Percentiles rank a stretch among this genome's conserved stretches.
Evolutionary conservation across 2,329 filamentous ascomycete species (phyloP).

Genomic region (Botryosphaeria agaves): DNA sequence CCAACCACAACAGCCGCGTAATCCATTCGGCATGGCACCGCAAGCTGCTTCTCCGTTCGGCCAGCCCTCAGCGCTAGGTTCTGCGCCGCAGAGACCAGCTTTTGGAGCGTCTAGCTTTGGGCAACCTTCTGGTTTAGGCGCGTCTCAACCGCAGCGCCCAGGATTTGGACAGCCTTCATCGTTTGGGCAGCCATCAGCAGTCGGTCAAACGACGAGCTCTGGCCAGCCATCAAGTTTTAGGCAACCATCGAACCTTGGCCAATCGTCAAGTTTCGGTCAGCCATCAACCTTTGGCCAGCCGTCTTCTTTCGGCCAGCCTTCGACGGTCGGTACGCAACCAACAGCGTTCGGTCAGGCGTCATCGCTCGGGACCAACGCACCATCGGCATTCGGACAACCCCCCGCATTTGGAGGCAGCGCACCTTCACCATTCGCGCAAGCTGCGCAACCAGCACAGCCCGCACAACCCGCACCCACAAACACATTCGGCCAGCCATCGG

Average conservation of each 20-base stretch:
- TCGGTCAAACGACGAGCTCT: slow-evolving; percentile 4
- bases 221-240: slow-evolving; percentile 18
- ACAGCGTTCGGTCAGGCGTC: too few species aligned
- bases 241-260: slow-evolving; percentile 14
- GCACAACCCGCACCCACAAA: slow-evolving; percentile 5
- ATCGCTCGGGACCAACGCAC: too few species aligned
- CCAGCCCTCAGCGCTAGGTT: slow-evolving; percentile 9
- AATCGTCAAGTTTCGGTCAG: slow-evolving; percentile 22
- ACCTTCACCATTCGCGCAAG: too few species aligned
- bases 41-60: slow-evolving; percentile 10
- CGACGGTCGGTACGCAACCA: too few species aligned
- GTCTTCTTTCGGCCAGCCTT: too few species aligned
- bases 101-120: slow-evolving; percentile 11
- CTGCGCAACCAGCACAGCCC: slow-evolving; percentile 4
- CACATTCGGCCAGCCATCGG: slow-evolving; percentile 4
- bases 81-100: too few species aligned
- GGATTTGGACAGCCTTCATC: slow-evolving; percentile 9
- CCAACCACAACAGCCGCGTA: too few species aligned
- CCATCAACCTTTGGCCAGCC: too few species aligned
- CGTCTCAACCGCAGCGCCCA: slow-evolving; percentile 4
- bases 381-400: too few species aligned
- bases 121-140: slow-evolving; percentile 5
- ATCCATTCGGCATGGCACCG: slow-evolving; percentile 2
- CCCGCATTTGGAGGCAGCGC: too few species aligned
- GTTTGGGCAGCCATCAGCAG: slow-evolving; percentile 2